These are phyloP conservation scores for Rhizopogon vulgaris DNA, from an alignment of 768 basidiomycete species.

Conservation along the genomic window DNA sequence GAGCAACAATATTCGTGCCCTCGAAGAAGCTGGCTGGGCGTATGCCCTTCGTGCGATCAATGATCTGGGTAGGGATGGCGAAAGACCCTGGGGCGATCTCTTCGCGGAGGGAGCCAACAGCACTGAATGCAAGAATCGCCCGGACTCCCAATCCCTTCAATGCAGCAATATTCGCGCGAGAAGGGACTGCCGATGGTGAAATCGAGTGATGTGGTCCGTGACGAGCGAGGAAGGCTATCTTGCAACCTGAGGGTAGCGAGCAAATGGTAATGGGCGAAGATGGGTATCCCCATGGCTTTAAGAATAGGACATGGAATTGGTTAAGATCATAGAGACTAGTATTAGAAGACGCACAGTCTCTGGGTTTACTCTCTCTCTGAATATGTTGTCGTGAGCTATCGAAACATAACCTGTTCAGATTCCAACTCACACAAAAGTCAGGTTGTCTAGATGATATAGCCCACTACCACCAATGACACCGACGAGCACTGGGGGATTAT, in stretches of 20 bases:
- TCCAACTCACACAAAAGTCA: slow-evolving; percentile 71
- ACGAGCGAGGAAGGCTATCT: slow-evolving; percentile 85
- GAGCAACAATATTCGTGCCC: slow-evolving; percentile 75
- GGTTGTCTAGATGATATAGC: slow-evolving; percentile 87
- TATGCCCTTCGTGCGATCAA: slow-evolving; percentile 93
- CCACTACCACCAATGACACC: slow-evolving; percentile 93
- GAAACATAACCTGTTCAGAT: not conserved
- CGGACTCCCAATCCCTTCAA: slow-evolving; percentile 88
- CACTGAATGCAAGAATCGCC: slow-evolving; percentile 89
- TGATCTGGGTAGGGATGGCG: slow-evolving; percentile 84
- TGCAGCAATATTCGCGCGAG: slow-evolving; percentile 91
- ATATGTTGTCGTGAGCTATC: not conserved
- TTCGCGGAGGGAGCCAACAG: slow-evolving; percentile 91
- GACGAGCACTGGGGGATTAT: slow-evolving; percentile 50
- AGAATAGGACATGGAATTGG: not conserved
- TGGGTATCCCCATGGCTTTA: slow-evolving; percentile 88
- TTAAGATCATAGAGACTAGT: not conserved
- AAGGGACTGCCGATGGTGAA: slow-evolving; percentile 74
- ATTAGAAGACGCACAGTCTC: slow-evolving; percentile 55
- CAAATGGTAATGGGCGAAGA: slow-evolving; percentile 91
- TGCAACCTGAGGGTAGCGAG: slow-evolving; percentile 72
- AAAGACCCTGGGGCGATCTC: slow-evolving; percentile 90
- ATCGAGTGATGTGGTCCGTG: slow-evolving; percentile 82
- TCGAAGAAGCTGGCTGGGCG: slow-evolving; percentile 89
- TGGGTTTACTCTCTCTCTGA: slow-evolving; percentile 69